Evolutionary conservation across 2,329 filamentous ascomycete genomes (phyloP).

Genomic region (Cercospora sp.): DNA sequence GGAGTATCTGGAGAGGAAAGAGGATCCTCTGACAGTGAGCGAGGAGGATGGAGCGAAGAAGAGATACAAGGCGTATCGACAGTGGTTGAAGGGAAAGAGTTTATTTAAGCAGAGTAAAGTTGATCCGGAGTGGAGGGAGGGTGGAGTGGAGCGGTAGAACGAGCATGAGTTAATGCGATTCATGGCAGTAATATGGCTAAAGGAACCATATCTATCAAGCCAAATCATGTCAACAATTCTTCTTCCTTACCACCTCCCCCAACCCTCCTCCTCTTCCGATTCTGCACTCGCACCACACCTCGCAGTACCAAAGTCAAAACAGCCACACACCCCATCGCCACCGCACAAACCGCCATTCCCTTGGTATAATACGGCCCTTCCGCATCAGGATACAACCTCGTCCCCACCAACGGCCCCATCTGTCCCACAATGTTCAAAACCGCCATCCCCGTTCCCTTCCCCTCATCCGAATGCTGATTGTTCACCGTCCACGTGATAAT

Average conservation of each 20-base stretch:
- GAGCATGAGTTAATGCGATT: no score
- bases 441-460: conserved; percentile 74
- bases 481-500: conserved; percentile 88
- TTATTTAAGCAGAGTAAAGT: conserved; percentile 81
- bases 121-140: conserved; percentile 47
- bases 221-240: background rate
- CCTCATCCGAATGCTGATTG: conserved; percentile 70
- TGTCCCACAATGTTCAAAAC: conserved; percentile 81
- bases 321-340: conserved; percentile 51
- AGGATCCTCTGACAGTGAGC: conserved; percentile 83
- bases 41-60: conserved; percentile 88
- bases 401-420: conserved; percentile 65
- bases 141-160: conserved; percentile 7
- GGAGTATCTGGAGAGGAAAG: conserved; percentile 73
- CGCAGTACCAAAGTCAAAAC: conserved; percentile 47
- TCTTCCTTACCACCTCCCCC: background rate
- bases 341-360: conserved; percentile 54
- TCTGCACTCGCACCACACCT: conserved; percentile 41
- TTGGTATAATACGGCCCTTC: conserved; percentile 52
- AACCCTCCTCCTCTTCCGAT: conserved; percentile 24
- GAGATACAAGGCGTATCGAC: conserved; percentile 91
- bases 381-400: conserved; percentile 54
- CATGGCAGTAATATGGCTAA: background rate
- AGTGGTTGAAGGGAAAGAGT: conserved; percentile 91
- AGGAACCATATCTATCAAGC: background rate